Percentiles rank a stretch among this genome's conserved stretches.
Evolutionary conservation across 306 rosid species (phyloP).

Genomic region (Cucurbita ficifolia): DNA sequence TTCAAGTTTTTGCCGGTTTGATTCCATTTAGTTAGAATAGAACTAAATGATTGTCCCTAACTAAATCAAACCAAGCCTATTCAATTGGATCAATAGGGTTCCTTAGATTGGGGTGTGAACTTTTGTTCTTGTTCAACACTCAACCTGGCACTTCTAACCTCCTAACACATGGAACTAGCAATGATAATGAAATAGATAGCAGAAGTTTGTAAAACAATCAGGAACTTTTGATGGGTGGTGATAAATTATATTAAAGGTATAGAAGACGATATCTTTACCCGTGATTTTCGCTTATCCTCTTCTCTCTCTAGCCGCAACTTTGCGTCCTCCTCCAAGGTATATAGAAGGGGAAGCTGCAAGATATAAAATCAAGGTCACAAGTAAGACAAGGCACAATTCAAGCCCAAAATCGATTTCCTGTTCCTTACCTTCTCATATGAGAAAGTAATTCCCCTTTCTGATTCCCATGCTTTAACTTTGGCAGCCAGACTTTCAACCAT

Average conservation of each 20-base stretch:
- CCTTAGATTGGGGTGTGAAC: not conserved
- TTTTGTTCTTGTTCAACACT: not conserved
- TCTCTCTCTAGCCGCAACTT: constrained; percentile 43
- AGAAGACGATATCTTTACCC: constrained; percentile 30
- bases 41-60: not conserved
- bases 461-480: constrained; percentile 76
- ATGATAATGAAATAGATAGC: not conserved
- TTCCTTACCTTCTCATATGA: constrained; percentile 69
- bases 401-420: not conserved
- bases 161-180: not conserved
- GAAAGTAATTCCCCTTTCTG: constrained; percentile 72
- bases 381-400: not conserved
- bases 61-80: not conserved
- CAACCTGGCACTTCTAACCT: not conserved
- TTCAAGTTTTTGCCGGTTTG: no score
- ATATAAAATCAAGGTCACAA: constrained; percentile 1
- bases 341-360: constrained; percentile 46
- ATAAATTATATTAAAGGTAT: not conserved
- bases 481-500: constrained; percentile 54
- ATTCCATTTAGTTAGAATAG: not conserved
- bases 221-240: not conserved
- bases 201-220: not conserved
- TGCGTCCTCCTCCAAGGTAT: constrained; percentile 47
- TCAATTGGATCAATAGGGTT: not conserved
- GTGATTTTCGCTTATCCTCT: constrained; percentile 70